Evolutionary conservation across 768 basidiomycete species (phyloP), one percentile per base, ranked within the genome.

Genomic region (Krasilnikovozyma curviuscula): DNA sequence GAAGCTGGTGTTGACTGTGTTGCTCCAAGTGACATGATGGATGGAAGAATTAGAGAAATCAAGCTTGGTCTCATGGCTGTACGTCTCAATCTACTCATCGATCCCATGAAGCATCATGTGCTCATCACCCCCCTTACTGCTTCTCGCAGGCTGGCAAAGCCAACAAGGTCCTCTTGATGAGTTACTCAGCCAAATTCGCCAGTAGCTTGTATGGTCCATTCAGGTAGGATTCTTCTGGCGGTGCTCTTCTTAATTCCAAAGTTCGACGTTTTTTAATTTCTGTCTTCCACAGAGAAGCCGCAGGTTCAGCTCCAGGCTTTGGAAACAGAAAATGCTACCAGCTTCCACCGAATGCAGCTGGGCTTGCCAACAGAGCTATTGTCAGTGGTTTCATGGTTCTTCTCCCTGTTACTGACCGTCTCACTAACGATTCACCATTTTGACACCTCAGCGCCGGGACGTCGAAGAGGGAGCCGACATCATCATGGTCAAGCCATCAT

Each of bases 1-100:
- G 70, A 71, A 46, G 93, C 93, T 0, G 93, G 93, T n/a, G 93
- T 86, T 1, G 85, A 97, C 64, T 86, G 86, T 59, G 89, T 98
- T 49, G 93, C 93, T 2, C 93, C 93, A 7, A 93, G 88, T 59
- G 93, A 97, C 65, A 98, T 98, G 93, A 97, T 97, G 88, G 93
- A 98, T 61, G 93, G 91, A 0, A 72, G 91, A 18, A 77, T 98
- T 54, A 76, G 74, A 54, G 76, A 77, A 13, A 97, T 98, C 66
- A 98, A 98, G 64, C 70, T 75, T 31, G 73, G 71, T 3, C 69
- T 98, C 47, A 83, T 95, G 50, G 79, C 83, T 50, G 73, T 73
- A 35, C 85, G 86, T 16, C 70, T n/a, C n/a, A n/a, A n/a, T n/a
- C n/a, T n/a, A n/a, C n/a, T n/a, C n/a, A n/a, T n/a, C n/a, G n/a